These are phyloP conservation scores for Anacardium occidentale DNA, from an alignment of 345 rosid genomes.

Conservation along the genomic window DNA sequence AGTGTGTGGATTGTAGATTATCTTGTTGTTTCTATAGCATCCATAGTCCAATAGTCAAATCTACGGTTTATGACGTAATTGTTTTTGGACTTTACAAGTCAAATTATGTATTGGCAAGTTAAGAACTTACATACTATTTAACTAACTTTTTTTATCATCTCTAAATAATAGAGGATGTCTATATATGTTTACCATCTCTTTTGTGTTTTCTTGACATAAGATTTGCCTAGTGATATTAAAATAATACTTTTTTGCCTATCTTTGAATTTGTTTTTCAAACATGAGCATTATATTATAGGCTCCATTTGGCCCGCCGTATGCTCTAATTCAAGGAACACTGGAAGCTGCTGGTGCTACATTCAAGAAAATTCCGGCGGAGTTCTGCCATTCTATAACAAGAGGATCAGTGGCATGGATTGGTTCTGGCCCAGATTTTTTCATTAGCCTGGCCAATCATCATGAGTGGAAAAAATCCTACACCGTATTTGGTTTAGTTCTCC, in stretches of 20 bases:
- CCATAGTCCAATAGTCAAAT: too few relatives aligned
- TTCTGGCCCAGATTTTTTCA: conserved; percentile 55
- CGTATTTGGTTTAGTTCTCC: conserved; percentile 48
- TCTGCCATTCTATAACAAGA: conserved; percentile 38
- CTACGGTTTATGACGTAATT: too few relatives aligned
- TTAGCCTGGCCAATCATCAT: conserved; percentile 50
- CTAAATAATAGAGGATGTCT: too few relatives aligned
- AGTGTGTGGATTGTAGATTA: background rate
- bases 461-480: conserved; percentile 51
- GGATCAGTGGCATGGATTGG: conserved; percentile 60
- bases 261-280: background rate
- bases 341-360: conserved; percentile 46
- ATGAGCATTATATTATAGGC: conserved; percentile 34
- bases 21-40: too few relatives aligned
- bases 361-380: conserved; percentile 37
- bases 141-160: too few relatives aligned
- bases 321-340: conserved; percentile 53
- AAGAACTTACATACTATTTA: too few relatives aligned
- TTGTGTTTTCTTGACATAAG: too few relatives aligned
- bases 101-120: too few relatives aligned
- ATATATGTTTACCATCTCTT: too few relatives aligned
- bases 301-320: conserved; percentile 55
- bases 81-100: too few relatives aligned
- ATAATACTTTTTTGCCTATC: background rate
- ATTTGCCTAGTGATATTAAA: too few relatives aligned